These are phyloP conservation scores for Sclerospora graminicola DNA, from an alignment of 352 stramenopile species.

Conservation along the genomic window DNA sequence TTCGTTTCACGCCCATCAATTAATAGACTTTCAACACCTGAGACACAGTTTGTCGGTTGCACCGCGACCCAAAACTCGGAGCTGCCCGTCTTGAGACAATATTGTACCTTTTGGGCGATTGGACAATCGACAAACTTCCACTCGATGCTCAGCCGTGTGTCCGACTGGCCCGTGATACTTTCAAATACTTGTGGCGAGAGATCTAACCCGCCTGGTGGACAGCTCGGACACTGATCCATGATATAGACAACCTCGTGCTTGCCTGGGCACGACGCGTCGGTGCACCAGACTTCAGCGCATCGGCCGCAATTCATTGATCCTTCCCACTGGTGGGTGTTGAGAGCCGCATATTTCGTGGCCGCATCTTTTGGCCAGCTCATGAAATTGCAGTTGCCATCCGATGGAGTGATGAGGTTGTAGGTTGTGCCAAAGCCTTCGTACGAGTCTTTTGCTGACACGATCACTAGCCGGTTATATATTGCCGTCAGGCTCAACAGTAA, in stretches of 20 bases:
- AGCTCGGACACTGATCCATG: constrained; percentile 55
- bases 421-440: constrained; percentile 15
- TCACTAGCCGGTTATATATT: background rate
- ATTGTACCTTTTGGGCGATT: constrained; percentile 37
- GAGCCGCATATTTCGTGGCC: constrained; percentile 26
- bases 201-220: constrained; percentile 38
- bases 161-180: constrained; percentile 40
- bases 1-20: constrained; percentile 44
- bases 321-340: constrained; percentile 34
- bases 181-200: constrained; percentile 49
- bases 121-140: constrained; percentile 65
- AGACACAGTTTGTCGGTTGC: constrained; percentile 46
- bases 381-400: constrained; percentile 35
- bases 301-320: constrained; percentile 34
- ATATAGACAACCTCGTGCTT: constrained; percentile 48
- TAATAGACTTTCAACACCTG: constrained; percentile 36
- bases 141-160: constrained; percentile 35
- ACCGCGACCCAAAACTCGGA: constrained; percentile 53
- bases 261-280: constrained; percentile 32
- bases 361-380: constrained; percentile 24
- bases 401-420: constrained; percentile 22
- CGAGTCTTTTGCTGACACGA: background rate
- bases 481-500: no score
- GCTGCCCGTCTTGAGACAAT: constrained; percentile 52
- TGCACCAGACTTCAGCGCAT: constrained; percentile 38